Evolutionary conservation across 1,139 yeast species (phyloP), one percentile per base, ranked within the genome.

Genomic region (Scheffersomyces illinoinensis): DNA sequence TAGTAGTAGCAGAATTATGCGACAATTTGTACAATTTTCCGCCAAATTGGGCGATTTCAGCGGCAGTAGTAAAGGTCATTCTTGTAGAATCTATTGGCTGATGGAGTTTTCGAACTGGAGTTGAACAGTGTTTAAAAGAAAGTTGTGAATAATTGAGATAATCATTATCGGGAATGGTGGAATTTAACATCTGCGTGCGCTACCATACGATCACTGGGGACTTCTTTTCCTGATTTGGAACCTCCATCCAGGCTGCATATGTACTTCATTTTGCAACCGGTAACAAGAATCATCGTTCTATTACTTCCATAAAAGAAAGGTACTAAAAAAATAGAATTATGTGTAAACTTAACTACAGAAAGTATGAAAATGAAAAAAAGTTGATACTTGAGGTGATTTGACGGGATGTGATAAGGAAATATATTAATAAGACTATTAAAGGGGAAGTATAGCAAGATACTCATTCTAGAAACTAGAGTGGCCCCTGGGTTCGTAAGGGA

Each of bases 1-100:
- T 77, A n/a, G 96, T 88, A 52, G 75, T 71, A 14, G 69, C 65
- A 10, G 98, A 91, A 33, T 85, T 82, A 73, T 95, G 99, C 50
- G 88, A 76, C 56, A 93, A 79, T 75, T 93, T 93, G 68, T 85
- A 73, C 50, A 95, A 79, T 70, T 84, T 82, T 33, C 99, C 99
- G 0, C 90, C 93, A 68, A 89, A 90, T 61, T 87, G 85, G 63
- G 81, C 73, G 63, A 92, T 88, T 56, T 86, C 86, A 20, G 87
- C 79, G 55, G 83, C 82, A 21, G 81, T 77, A 54, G 77, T 82
- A 72, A 89, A 85, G 23, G 85, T 63, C 87, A 84, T 85, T 56
- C 47, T 56, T 24, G 33, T 24, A 4, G 33, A 24, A 21, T 24
- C 10, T 53, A 47, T 8, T 2, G 50, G 17, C 47, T 1, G 7